Evolutionary conservation across 2,329 filamentous ascomycete species (phyloP).

Genomic region (Epichloe amarillans): DNA sequence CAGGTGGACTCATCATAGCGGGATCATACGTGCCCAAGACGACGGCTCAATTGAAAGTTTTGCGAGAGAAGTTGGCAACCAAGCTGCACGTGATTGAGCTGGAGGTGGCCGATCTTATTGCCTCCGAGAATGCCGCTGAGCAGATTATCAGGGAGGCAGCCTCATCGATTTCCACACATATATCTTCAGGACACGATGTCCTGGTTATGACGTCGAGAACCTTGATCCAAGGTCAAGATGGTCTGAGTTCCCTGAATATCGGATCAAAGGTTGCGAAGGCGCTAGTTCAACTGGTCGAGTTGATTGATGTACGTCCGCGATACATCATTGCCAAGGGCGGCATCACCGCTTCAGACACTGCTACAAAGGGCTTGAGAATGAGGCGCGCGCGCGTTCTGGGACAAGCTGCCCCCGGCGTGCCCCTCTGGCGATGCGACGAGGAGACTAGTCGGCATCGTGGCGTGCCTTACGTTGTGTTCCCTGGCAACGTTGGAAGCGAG

Average conservation of each 20-base stretch:
- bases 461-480: conserved; percentile 44
- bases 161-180: conserved; percentile 9
- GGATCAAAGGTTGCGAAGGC: conserved; percentile 36
- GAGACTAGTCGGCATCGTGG: conserved; percentile 31
- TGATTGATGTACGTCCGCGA: conserved; percentile 31
- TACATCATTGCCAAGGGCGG: conserved; percentile 48
- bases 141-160: conserved; percentile 20
- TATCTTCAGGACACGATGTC: conserved; percentile 33
- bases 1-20: conserved; percentile 38
- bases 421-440: conserved; percentile 43
- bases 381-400: conserved; percentile 38
- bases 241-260: conserved; percentile 33
- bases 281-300: conserved; percentile 33
- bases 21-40: conserved; percentile 46
- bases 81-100: conserved; percentile 33
- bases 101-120: conserved; percentile 21
- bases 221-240: conserved; percentile 31
- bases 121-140: conserved; percentile 17
- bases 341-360: conserved; percentile 45
- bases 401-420: conserved; percentile 42
- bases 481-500: conserved; percentile 42
- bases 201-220: conserved; percentile 44
- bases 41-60: conserved; percentile 34
- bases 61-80: conserved; percentile 24
- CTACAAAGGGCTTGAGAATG: conserved; percentile 39